A percentile compares a stretch with the other conserved stretches of the same genome.
phyloP scores from a whole-genome alignment of 192 early-diverging fungal genomes.

The Phycomyces blakesleeanus region DNA sequence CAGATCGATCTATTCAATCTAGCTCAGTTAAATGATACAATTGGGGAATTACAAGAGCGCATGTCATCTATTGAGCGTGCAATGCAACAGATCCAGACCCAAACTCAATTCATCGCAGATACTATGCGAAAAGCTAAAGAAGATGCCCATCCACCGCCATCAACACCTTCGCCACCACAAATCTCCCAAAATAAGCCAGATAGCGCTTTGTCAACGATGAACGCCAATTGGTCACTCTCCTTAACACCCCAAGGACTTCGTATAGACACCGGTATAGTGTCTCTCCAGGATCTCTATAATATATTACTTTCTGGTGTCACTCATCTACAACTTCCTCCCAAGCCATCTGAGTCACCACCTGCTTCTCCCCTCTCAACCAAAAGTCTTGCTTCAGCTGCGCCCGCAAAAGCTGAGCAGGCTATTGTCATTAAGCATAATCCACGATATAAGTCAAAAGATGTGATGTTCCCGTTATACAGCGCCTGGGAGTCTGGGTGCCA shows the following conservation, averaged over 20 bases:
- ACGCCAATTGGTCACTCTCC: constrained; percentile 12
- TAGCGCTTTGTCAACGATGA: background rate
- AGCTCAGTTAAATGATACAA: constrained; percentile 22
- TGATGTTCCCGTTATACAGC: constrained; percentile 34
- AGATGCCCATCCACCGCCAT: background rate
- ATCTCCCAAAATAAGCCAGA: background rate
- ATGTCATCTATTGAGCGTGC: constrained; percentile 16
- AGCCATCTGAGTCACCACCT: background rate
- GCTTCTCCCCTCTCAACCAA: constrained; percentile 3
- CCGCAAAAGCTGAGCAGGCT: background rate
- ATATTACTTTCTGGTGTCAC: constrained; percentile 23
- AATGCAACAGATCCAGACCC: constrained; percentile 15
- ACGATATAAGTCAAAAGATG: constrained; percentile 15
- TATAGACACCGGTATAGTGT: constrained; percentile 31
- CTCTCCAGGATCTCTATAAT: constrained; percentile 25
- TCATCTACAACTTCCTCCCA: background rate
- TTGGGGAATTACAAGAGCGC: constrained; percentile 14
- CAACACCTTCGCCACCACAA: background rate
- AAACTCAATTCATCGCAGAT: constrained; percentile 21
- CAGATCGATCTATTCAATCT: constrained; percentile 37
- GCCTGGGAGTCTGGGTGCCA: constrained; percentile 20
- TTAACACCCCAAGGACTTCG: constrained; percentile 23
- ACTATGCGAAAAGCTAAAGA: constrained; percentile 1
- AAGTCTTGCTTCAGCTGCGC: background rate
- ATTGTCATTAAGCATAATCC: constrained; percentile 15